Evolutionary conservation across 495 filamentous ascomycete genomes (phyloP), one percentile per base, ranked within the genome.

Genomic region (Aspergillus leporis): DNA sequence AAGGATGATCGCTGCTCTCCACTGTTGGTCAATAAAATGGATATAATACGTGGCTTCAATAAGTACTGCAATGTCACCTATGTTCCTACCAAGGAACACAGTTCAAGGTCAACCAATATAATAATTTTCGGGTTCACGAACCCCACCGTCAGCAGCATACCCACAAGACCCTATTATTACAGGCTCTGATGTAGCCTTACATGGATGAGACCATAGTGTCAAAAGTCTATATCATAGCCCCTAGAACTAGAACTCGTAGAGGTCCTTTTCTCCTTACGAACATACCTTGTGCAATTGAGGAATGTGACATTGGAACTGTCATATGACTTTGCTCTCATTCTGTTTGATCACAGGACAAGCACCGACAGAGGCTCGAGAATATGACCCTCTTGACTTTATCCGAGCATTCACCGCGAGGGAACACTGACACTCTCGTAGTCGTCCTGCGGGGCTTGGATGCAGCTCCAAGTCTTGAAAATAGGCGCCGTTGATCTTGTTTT

Each of bases 381-480:
- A 76, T 54, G n/a, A 84, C 71, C 67, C 84, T 83, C 49, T 69
- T 58, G 7, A 84, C 72, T 5, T 67, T 70, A 21, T 82, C 81
- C 82, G 81, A 85, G 30, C 81, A 81, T 19, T 71, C 80, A 16
- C 83, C 81, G 1, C 76, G 69, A 12, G 81, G 80, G 28, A 28
- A 74, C 66, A 31, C 67, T 71, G 19, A 67, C 77, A 53, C 70
- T 76, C 57, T 85, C 82, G 61, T 84, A 85, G 16, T 53, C 60
- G 30, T 59, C 63, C 61, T 82, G 76, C 1, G 72, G 70, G 0
- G 79, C 73, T 5, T 75, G 76, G 0, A 61, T 76, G 13, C 83
- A 81, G 12, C 82, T 69, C 81, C 82, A 86, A 9, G 81, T 83
- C 57, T 85, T 86, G 67, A n/a, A 86, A 83, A 58, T 85, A 84